These are phyloP conservation scores for Hippophae gyantsensis DNA, from an alignment of 306 rosid species.

Conservation along the genomic window DNA sequence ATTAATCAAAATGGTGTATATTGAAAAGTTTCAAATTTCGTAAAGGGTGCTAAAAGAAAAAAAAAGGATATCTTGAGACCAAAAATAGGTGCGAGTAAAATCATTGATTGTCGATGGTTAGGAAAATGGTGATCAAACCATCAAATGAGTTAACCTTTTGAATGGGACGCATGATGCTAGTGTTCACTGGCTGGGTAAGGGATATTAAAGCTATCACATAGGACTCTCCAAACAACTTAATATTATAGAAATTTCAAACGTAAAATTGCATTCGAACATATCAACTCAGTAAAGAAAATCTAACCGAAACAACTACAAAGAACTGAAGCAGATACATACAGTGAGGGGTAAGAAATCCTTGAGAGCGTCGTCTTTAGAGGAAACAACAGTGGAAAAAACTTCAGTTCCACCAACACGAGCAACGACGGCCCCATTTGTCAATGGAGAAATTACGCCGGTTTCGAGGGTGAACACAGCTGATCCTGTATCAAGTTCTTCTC, in stretches of 20 bases:
- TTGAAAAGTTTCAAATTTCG: background rate
- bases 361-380: conserved; percentile 49
- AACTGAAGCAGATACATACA: conserved; percentile 28
- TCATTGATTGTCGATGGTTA: too few species aligned
- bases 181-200: too few species aligned
- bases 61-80: too few species aligned
- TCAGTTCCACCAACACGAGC: conserved; percentile 58
- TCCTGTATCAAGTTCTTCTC: conserved; percentile 79
- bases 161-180: too few species aligned
- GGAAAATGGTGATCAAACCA: too few species aligned
- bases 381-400: conserved; percentile 62
- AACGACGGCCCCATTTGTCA: conserved; percentile 82
- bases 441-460: conserved; percentile 77
- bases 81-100: too few species aligned
- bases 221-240: background rate
- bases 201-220: too few species aligned
- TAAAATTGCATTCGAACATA: background rate
- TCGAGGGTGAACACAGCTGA: conserved; percentile 53
- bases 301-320: background rate
- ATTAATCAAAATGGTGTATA: background rate
- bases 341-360: conserved; percentile 91
- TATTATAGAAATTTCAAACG: background rate
- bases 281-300: background rate
- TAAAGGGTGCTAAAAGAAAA: background rate
- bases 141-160: too few species aligned